A percentile compares a stretch with the other conserved stretches of the same genome.
phyloP scores from a whole-genome alignment of 129 eudicot genomes.

The Daucus carota region DNA sequence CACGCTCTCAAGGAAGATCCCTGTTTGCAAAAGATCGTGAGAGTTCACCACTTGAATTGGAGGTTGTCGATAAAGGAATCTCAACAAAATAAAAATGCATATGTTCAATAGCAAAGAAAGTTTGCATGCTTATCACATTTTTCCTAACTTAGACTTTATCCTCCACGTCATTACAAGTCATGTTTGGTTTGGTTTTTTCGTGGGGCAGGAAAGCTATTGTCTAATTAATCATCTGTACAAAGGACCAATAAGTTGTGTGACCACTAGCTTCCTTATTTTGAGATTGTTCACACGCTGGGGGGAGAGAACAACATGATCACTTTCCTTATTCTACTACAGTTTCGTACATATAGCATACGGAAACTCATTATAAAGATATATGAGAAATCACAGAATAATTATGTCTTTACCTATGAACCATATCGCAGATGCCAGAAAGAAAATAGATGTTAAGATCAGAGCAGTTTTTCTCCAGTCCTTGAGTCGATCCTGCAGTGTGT shows the following conservation, averaged over 20 bases:
- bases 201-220: neutral
- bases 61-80: neutral
- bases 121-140: neutral
- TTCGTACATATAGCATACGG: neutral
- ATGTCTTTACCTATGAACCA: conserved; percentile 58
- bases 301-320: neutral
- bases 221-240: neutral
- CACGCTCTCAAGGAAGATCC: conserved; percentile 66
- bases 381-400: too few species aligned
- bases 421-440: conserved; percentile 72
- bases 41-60: neutral
- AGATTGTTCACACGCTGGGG: neutral
- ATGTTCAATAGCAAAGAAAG: too few species aligned
- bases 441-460: conserved; percentile 51
- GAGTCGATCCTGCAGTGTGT: conserved; percentile 53
- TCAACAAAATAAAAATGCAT: neutral
- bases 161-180: neutral
- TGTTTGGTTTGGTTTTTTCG: neutral
- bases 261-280: neutral
- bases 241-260: neutral
- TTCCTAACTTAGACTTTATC: neutral
- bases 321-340: neutral
- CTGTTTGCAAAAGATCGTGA: conserved; percentile 26
- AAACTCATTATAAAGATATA: neutral
- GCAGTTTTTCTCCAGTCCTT: conserved; percentile 77